These are phyloP conservation scores for Sugiyamaella sp. DNA, from an alignment of 1,139 yeast genomes.

Conservation along the genomic window DNA sequence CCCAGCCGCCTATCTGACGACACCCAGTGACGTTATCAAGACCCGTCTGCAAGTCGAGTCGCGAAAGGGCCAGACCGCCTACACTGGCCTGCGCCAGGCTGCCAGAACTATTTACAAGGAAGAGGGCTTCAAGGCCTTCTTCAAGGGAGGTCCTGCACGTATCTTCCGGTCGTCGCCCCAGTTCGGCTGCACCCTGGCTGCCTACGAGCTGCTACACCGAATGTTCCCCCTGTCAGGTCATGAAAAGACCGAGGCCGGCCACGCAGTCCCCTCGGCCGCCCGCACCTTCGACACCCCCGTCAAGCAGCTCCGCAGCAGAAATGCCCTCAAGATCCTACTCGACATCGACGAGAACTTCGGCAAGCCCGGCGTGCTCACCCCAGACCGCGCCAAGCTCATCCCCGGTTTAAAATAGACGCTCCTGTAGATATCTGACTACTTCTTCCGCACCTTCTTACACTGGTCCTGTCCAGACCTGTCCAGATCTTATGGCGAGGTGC, in stretches of 20 bases:
- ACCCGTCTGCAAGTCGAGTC: conserved; percentile 91
- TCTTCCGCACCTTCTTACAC: not conserved
- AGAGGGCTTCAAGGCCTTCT: conserved; percentile 81
- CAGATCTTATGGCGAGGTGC: not conserved
- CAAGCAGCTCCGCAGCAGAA: conserved; percentile 47
- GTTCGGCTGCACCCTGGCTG: conserved; percentile 95
- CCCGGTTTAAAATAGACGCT: conserved; percentile 15
- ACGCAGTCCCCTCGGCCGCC: conserved; percentile 45
- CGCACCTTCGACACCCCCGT: conserved; percentile 39
- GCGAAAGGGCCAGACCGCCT: conserved; percentile 73
- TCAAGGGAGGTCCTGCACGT: conserved; percentile 96
- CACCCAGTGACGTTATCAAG: conserved; percentile 96
- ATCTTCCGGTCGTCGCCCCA: conserved; percentile 96
- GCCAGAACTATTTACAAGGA: conserved; percentile 71
- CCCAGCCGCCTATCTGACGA: conserved; percentile 95
- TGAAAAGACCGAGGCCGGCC: conserved; percentile 48
- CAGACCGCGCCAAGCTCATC: conserved; percentile 35
- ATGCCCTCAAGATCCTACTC: conserved; percentile 48
- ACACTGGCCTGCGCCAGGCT: conserved; percentile 77
- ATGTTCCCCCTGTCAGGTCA: conserved; percentile 55
- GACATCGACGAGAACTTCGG: conserved; percentile 53
- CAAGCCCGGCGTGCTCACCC: conserved; percentile 41
- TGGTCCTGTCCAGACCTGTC: conserved; percentile 12
- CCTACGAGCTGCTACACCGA: conserved; percentile 81
- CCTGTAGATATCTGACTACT: not conserved